Percentiles rank a stretch among this genome's conserved stretches.
These are phyloP conservation scores for Phytophthora hybrid DNA, from an alignment of 352 stramenopile species.

Conservation along the genomic window DNA sequence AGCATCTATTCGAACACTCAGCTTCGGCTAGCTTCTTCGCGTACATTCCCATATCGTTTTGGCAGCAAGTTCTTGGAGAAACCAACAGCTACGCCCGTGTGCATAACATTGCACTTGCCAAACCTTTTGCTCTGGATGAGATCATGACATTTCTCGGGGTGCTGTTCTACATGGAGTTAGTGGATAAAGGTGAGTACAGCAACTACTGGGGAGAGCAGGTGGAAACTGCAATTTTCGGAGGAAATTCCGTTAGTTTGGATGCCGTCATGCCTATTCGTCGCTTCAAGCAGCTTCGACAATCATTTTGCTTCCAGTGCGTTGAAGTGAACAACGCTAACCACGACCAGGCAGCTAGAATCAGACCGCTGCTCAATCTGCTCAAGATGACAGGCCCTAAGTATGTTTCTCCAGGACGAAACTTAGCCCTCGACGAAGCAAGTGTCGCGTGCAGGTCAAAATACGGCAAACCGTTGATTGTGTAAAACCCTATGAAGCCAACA, in stretches of 20 bases:
- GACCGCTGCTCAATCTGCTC: neutral
- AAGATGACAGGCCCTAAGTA: too few species aligned
- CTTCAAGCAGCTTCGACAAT: slow-evolving; percentile 35
- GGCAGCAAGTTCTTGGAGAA: slow-evolving; percentile 36
- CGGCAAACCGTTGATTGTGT: slow-evolving; percentile 11
- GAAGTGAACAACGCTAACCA: neutral
- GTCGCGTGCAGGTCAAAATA: slow-evolving; percentile 11
- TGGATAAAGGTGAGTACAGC: too few species aligned
- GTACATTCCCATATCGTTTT: slow-evolving; percentile 35
- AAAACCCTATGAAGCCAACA: slow-evolving; percentile 22
- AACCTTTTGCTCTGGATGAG: too few species aligned
- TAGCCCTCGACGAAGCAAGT: neutral
- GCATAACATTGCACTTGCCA: slow-evolving; percentile 2
- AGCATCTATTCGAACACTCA: slow-evolving; percentile 37
- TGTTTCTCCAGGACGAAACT: too few species aligned
- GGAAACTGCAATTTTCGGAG: slow-evolving; percentile 22
- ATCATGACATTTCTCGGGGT: too few species aligned
- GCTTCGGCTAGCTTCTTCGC: slow-evolving; percentile 37
- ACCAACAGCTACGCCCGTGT: slow-evolving; percentile 27
- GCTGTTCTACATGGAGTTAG: too few species aligned
- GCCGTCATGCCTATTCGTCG: slow-evolving; percentile 34
- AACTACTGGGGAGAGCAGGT: neutral
- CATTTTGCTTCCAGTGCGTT: slow-evolving; percentile 33
- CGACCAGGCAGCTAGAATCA: slow-evolving; percentile 10
- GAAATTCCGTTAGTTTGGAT: slow-evolving; percentile 6